Evolutionary conservation across 176 grass and related monocot species (phyloP), one percentile per base, ranked within the genome.

Genomic region (Otatea glauca): DNA sequence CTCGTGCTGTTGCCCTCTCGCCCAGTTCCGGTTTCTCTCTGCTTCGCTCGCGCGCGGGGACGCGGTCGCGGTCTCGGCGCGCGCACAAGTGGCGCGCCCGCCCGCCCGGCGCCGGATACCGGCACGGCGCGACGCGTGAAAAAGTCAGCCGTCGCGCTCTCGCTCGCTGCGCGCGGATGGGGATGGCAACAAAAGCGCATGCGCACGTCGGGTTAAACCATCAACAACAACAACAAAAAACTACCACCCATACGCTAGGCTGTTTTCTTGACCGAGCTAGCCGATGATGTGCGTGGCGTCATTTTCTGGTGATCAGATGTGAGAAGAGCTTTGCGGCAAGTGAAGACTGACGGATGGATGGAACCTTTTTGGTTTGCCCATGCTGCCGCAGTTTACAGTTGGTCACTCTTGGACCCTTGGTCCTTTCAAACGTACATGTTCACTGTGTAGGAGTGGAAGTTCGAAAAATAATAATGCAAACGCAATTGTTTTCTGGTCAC

Each of bases 131-230:
- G 29, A 79, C 59, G 85, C 9, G 39, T 29, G 62, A 23, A 56
- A 43, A 74, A 76, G 77, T 67, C 85, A 81, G 38, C 78, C 62
- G 71, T 75, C 78, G 86, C 51, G 51, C 70, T 47, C 63, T 25
- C 29, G 43, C 18, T 0, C 25, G 45, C 56, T 2, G 18, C 13
- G 41, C 5, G 27, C 37, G 5, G 27, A 38, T 10, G 20, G 51
- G 41, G 25, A 70, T 4, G 39, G 9, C 10, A 44, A 16, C 25
- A 17, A 42, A 63, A 65, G 43, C 56, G 76, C 76, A 49, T 0
- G 42, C 74, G 24, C 49, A 50, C 17, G 62, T 67, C 81, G 27
- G 23, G 58, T 47, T 41, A 77, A 73, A 18, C 41, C 20, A 8
- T 4, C 8, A 5, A 9, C n/a, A 45, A 1, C 39, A 4, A 4